Evolutionary conservation across 2,329 filamentous ascomycete genomes (phyloP), one percentile per base, ranked within the genome.

Genomic region (Pseudomassariella vexata): DNA sequence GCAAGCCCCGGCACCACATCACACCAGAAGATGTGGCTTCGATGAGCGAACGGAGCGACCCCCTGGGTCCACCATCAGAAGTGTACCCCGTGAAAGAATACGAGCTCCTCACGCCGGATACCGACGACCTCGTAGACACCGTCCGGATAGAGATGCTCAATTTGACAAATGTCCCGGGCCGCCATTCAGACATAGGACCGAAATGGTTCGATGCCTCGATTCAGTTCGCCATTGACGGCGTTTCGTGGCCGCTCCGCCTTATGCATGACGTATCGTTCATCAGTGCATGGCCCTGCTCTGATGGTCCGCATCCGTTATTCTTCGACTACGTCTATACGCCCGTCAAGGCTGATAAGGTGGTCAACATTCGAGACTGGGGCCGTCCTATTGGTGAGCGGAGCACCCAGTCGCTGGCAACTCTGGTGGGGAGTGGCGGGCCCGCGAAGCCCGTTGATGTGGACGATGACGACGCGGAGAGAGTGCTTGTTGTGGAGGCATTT

Each of bases 401-500:
- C 17, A 36, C 34, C 24, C 42, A 41, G 27, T 50, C 50, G n/a
- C n/a, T n/a, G n/a, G n/a, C n/a, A n/a, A 42, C 45, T 10, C 42
- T 45, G 9, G 36, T 44, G 6, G 41, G 39, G 7, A 41, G 41
- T 10, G 47, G 46, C 30, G 45, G 40, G 38, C 34, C 29, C 20
- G 34, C 27, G 35, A 46, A 34, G 35, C 19, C 19, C 20, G 11
- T 19, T 10, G n/a, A n/a, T n/a, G 10, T 19, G 11, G 58, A 64
- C 10, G 60, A 65, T 10, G 60, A 67, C 12, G 74, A 79, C 34
- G 63, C 75, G 17, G 80, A 82, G 43, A 73, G 73, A 44, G 81
- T 88, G 4, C 62, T 88, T 7, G 78, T 82, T 5, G 68, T 87
- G 10, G 80, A 87, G 57, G 79, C 82, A 1, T 79, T 84, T 51